These are phyloP conservation scores for Trametes cubensis DNA, from an alignment of 768 basidiomycete species.

Conservation along the genomic window DNA sequence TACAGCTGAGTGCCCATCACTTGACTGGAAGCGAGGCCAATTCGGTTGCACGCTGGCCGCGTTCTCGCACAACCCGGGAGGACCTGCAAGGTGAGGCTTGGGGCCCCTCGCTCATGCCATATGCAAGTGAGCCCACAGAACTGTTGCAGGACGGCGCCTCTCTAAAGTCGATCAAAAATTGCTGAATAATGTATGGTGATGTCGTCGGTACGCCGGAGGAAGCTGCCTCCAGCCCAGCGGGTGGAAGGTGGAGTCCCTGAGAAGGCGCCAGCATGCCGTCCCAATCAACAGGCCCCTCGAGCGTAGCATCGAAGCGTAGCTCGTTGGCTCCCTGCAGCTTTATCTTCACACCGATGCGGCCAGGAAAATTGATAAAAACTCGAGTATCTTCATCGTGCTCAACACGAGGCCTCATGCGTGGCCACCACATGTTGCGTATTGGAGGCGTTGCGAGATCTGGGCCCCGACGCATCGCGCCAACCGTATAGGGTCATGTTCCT, in stretches of 20 bases:
- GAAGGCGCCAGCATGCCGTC: constrained; percentile 17
- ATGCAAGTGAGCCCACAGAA: constrained; percentile 25
- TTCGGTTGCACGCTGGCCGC: constrained; percentile 43
- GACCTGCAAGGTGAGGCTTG: constrained; percentile 42
- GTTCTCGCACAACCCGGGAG: constrained; percentile 38
- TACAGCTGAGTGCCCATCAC: constrained; percentile 30
- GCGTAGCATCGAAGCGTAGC: constrained; percentile 21
- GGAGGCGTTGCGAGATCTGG: constrained; percentile 19
- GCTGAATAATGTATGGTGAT: constrained; percentile 26
- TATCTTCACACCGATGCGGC: constrained; percentile 22
- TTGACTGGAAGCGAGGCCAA: constrained; percentile 32
- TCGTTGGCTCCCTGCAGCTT: constrained; percentile 13
- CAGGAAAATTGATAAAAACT: constrained; percentile 25
- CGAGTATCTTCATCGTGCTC: constrained; percentile 26
- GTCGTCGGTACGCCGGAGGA: constrained; percentile 25
- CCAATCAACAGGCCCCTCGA: constrained; percentile 21
- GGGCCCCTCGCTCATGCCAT: constrained; percentile 32
- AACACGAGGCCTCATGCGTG: constrained; percentile 30
- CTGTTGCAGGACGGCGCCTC: constrained; percentile 25
- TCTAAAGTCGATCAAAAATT: constrained; percentile 28
- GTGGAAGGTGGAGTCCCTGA: constrained; percentile 21
- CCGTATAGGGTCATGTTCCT: constrained; percentile 13
- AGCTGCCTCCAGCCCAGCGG: constrained; percentile 18
- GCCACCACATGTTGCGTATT: constrained; percentile 23
- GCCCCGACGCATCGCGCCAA: constrained; percentile 22